A percentile compares a stretch with the other conserved stretches of the same genome.
These are phyloP conservation scores for Suhomyces sp. DNA, from an alignment of 805 yeast species.

Conservation along the genomic window DNA sequence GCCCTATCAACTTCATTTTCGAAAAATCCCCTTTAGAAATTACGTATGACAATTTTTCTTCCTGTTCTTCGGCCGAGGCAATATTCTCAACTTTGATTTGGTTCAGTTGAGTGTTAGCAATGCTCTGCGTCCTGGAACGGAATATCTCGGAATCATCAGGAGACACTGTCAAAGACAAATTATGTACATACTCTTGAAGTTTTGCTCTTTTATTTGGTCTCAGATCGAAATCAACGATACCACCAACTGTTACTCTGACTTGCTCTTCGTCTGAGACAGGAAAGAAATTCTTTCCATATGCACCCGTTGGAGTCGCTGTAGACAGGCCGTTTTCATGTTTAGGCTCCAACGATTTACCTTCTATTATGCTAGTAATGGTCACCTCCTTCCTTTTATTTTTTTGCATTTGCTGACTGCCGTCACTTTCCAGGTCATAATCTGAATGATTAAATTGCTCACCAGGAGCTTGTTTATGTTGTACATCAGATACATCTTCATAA, in stretches of 20 bases:
- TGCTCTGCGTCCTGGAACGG: background rate
- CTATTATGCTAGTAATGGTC: background rate
- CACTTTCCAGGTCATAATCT: background rate
- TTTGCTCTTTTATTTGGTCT: background rate
- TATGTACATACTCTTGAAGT: background rate
- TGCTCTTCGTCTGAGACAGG: background rate
- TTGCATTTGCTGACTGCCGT: background rate
- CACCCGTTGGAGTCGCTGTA: background rate
- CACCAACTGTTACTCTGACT: constrained; percentile 4
- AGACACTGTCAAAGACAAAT: background rate
- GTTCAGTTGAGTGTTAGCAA: background rate
- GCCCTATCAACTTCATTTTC: constrained; percentile 81
- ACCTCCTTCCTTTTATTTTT: background rate
- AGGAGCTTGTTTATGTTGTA: background rate
- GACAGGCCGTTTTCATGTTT: background rate
- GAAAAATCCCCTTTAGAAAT: constrained; percentile 71
- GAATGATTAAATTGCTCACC: background rate
- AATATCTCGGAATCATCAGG: background rate
- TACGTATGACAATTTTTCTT: constrained; percentile 53
- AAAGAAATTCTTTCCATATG: constrained; percentile 1
- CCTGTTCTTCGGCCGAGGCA: constrained; percentile 50
- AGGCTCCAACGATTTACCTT: background rate
- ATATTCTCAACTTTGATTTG: constrained; percentile 37
- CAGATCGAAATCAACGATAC: background rate
- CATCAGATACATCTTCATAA: background rate